Evolutionary conservation across 305 asterid genomes (phyloP).

Genomic region (Euphrasia arctica): DNA sequence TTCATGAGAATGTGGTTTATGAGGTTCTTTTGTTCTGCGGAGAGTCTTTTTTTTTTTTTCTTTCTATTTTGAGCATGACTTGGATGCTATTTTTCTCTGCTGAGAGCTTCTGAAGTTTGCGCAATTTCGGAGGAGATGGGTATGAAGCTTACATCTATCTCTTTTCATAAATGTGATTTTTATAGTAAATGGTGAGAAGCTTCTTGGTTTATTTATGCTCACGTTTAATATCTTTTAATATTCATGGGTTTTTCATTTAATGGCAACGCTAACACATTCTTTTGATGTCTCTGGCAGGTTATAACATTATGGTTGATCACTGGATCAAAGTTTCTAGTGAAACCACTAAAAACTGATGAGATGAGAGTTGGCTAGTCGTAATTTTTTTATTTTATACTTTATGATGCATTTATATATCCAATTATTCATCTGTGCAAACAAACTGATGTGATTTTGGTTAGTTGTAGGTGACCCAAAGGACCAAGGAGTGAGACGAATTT

Average conservation of each 20-base stretch:
- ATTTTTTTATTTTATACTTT: background rate
- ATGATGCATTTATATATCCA: background rate
- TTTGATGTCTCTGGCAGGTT: conserved; percentile 23
- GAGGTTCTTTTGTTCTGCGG: conserved; percentile 19
- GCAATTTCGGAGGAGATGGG: conserved; percentile 28
- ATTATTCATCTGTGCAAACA: background rate
- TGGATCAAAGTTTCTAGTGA: background rate
- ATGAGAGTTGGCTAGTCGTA: background rate
- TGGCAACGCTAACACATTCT: conserved; percentile 12
- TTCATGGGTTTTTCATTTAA: background rate
- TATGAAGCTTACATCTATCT: conserved; percentile 18
- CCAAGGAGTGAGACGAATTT: background rate
- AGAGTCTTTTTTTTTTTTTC: conserved; percentile 9
- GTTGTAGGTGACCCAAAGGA: background rate
- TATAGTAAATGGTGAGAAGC: conserved; percentile 20
- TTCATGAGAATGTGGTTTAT: conserved; percentile 5
- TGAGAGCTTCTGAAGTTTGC: conserved; percentile 21
- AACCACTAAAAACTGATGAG: background rate
- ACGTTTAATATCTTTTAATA: background rate
- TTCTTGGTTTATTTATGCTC: conserved; percentile 3
- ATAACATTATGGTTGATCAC: conserved; percentile 1
- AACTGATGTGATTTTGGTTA: background rate
- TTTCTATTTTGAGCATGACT: background rate
- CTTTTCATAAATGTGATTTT: conserved; percentile 12
- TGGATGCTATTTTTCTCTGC: background rate